Percentiles rank a stretch among this genome's conserved stretches.
phyloP scores from a whole-genome alignment of 305 asterid species.

The Stenogyne calaminthoides region DNA sequence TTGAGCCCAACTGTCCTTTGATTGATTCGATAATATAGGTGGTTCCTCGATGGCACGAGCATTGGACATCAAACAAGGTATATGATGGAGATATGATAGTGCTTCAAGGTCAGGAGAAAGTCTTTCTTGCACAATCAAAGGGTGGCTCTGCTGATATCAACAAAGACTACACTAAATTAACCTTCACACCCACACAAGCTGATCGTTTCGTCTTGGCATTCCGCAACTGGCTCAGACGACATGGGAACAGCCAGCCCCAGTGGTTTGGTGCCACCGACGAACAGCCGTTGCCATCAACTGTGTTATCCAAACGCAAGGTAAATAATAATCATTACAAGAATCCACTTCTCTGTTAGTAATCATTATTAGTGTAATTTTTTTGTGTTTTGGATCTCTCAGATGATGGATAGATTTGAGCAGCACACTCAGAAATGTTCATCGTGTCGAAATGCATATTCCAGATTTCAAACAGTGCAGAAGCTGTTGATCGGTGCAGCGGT shows the following conservation, averaged over 20 bases:
- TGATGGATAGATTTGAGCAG: constrained; percentile 95
- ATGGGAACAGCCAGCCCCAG: constrained; percentile 92
- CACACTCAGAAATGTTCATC: constrained; percentile 88
- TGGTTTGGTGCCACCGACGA: constrained; percentile 73
- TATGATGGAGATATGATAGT: constrained; percentile 99
- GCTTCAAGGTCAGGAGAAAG: constrained; percentile 96
- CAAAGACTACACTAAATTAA: constrained; percentile 72
- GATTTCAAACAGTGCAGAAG: constrained; percentile 62
- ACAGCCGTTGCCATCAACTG: constrained; percentile 71
- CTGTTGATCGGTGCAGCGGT: constrained; percentile 57
- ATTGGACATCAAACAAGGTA: constrained; percentile 93
- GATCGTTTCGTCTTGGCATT: constrained; percentile 95
- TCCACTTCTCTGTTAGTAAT: not conserved
- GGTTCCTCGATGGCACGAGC: constrained; percentile 97
- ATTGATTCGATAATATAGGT: constrained; percentile 44
- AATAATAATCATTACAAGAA: not conserved
- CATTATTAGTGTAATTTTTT: not conserved
- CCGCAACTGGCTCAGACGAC: constrained; percentile 93
- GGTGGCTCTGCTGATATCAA: constrained; percentile 63
- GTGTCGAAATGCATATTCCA: constrained; percentile 60
- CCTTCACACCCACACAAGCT: constrained; percentile 96
- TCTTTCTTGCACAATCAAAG: constrained; percentile 62
- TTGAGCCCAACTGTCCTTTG: not conserved
- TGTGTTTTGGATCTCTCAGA: constrained; percentile 45
- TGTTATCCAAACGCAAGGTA: constrained; percentile 90